phyloP scores from a whole-genome alignment of 805 yeast species.

The Metschnikowia cerradonensis region DNA sequence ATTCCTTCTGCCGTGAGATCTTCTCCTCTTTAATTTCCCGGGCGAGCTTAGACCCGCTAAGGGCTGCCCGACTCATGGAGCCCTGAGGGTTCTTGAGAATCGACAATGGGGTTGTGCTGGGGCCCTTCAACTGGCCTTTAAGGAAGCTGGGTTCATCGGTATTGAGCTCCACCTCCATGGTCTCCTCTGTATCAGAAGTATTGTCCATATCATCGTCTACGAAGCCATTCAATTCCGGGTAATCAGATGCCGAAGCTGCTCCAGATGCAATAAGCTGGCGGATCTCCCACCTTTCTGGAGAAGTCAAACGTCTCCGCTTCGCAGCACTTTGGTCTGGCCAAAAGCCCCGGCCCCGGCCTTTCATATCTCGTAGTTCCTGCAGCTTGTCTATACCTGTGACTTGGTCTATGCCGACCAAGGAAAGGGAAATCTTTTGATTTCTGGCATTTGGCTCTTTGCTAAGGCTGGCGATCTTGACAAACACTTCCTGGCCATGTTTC shows the following conservation, averaged over 20 bases:
- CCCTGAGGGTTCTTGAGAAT: conserved; percentile 77
- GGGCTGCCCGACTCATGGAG: conserved; percentile 69
- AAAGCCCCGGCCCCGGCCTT: conserved; percentile 12
- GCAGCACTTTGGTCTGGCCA: conserved; percentile 9
- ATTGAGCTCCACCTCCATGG: conserved; percentile 69
- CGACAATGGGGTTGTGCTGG: conserved; percentile 45
- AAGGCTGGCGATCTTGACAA: conserved; percentile 48
- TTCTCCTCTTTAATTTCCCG: conserved; percentile 60
- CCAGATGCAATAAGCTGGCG: conserved; percentile 80
- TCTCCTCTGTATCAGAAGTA: conserved; percentile 34
- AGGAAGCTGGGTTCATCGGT: conserved; percentile 70
- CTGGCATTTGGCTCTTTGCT: not conserved
- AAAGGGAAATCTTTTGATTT: conserved; percentile 43
- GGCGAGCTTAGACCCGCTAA: conserved; percentile 66
- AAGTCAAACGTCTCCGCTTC: conserved; percentile 49
- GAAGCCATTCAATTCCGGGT: conserved; percentile 50
- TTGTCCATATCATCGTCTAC: conserved; percentile 19
- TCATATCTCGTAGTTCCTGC: conserved; percentile 18
- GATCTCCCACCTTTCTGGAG: conserved; percentile 90
- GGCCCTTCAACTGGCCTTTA: conserved; percentile 46
- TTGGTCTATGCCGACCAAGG: conserved; percentile 75
- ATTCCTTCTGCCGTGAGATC: conserved; percentile 45
- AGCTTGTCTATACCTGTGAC: conserved; percentile 47
- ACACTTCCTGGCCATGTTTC: conserved; percentile 55
- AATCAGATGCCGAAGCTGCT: conserved; percentile 60